Evolutionary conservation across 768 basidiomycete genomes (phyloP).

Genomic region (Pilatotrama ljubarskyi): DNA sequence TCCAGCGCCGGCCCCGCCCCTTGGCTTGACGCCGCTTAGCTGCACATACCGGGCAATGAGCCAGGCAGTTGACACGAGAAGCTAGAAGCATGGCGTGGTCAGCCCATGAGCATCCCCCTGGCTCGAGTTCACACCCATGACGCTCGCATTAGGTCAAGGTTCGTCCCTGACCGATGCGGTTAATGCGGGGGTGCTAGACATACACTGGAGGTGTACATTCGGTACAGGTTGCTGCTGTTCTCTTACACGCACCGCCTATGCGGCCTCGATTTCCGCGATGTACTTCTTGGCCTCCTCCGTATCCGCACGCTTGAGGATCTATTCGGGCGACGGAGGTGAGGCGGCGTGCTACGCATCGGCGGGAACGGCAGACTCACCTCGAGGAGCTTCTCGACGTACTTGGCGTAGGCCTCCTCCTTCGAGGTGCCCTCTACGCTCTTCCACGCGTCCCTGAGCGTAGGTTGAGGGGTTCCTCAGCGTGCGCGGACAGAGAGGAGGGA

Average conservation of each 20-base stretch:
- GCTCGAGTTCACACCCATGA: neutral
- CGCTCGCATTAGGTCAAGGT: neutral
- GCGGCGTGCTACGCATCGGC: neutral
- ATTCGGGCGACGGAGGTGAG: slow-evolving; percentile 12
- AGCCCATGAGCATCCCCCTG: neutral
- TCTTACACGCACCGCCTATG: slow-evolving; percentile 39
- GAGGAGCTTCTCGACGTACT: slow-evolving; percentile 77
- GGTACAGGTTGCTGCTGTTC: neutral
- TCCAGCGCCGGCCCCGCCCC: neutral
- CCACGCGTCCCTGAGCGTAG: slow-evolving; percentile 79
- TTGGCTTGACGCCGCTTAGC: neutral
- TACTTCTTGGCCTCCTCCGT: slow-evolving; percentile 24
- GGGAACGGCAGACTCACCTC: slow-evolving; percentile 46
- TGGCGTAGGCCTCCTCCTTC: slow-evolving; percentile 66
- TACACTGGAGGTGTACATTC: neutral
- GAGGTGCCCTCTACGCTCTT: slow-evolving; percentile 65
- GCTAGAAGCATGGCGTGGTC: neutral
- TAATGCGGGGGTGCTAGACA: neutral
- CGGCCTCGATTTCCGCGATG: slow-evolving; percentile 52
- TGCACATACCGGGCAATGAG: slow-evolving; percentile 10
- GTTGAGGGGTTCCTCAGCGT: neutral
- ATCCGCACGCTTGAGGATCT: slow-evolving; percentile 58
- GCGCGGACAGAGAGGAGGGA: neutral
- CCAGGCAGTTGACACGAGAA: slow-evolving; percentile 10
- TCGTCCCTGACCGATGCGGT: neutral